Percentiles rank a stretch among this genome's conserved stretches.
These are phyloP conservation scores for Hyphopichia burtonii DNA, from an alignment of 1,139 yeast genomes.

Conservation along the genomic window DNA sequence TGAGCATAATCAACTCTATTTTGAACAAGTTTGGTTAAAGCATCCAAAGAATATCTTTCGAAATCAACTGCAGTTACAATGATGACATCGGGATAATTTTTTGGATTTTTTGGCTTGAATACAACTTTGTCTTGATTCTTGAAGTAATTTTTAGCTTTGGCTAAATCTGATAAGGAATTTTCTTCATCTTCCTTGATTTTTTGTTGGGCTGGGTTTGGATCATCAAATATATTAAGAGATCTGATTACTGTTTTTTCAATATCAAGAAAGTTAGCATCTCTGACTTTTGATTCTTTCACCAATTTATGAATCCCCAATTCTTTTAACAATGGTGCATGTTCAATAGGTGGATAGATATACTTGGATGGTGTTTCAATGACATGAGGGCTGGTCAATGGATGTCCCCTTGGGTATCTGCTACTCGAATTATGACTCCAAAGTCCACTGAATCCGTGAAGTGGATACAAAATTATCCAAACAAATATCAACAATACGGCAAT, in stretches of 20 bases:
- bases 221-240: conserved; percentile 48
- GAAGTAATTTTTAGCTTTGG: conserved; percentile 55
- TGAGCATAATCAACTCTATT: conserved; percentile 83
- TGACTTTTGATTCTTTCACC: conserved; percentile 41
- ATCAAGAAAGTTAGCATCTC: conserved; percentile 39
- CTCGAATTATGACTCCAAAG: conserved; percentile 7
- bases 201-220: conserved; percentile 40
- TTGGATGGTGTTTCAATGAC: conserved; percentile 46
- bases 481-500: conserved; percentile 17
- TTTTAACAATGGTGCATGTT: conserved; percentile 59
- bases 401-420: conserved; percentile 29
- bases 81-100: conserved; percentile 64
- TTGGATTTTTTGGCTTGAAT: conserved; percentile 39
- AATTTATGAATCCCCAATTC: conserved; percentile 54
- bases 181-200: conserved; percentile 39
- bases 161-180: conserved; percentile 34
- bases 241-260: conserved; percentile 29
- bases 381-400: conserved; percentile 32
- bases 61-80: conserved; percentile 82
- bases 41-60: conserved; percentile 59
- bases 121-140: conserved; percentile 65
- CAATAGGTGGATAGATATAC: conserved; percentile 66
- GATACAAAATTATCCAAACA: conserved; percentile 25
- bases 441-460: conserved; percentile 13
- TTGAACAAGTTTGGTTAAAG: conserved; percentile 66